phyloP scores from a whole-genome alignment of 208 protist species.

The Acanthamoeba royreba region DNA sequence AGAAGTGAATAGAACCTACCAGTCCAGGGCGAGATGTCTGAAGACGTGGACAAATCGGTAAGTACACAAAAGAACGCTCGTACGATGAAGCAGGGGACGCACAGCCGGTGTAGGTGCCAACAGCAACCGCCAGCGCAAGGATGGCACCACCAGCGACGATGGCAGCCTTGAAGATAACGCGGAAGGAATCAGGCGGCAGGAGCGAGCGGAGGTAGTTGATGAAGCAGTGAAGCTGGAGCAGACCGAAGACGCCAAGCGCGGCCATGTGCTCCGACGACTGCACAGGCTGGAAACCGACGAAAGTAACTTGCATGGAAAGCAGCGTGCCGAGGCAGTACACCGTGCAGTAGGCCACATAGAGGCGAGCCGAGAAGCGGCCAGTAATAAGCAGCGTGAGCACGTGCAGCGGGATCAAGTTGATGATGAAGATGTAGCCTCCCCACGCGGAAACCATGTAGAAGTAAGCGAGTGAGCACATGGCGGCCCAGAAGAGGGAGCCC shows the following conservation, averaged over 20 bases:
- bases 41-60: not conserved
- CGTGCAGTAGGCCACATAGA: slow-evolving; percentile 93
- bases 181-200: slow-evolving; percentile 62
- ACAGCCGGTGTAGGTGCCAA: slow-evolving; percentile 34
- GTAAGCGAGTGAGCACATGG: slow-evolving; percentile 78
- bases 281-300: slow-evolving; percentile 93
- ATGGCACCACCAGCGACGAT: not conserved
- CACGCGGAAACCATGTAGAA: slow-evolving; percentile 90
- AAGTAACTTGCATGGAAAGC: slow-evolving; percentile 90
- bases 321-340: slow-evolving; percentile 94
- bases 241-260: slow-evolving; percentile 84
- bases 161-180: slow-evolving; percentile 46
- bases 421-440: slow-evolving; percentile 98
- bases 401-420: slow-evolving; percentile 96
- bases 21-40: slow-evolving; percentile 82
- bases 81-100: not conserved
- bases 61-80: not conserved
- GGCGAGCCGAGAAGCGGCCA: slow-evolving; percentile 82
- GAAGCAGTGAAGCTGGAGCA: slow-evolving; percentile 79
- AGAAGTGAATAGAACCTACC: slow-evolving; percentile 91
- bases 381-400: slow-evolving; percentile 85
- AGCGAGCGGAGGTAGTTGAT: slow-evolving; percentile 73
- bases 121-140: not conserved
- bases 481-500: slow-evolving; percentile 83
- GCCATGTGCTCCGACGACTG: slow-evolving; percentile 92